Conservation (phyloP, 345 rosid genomes). For the Salix dunnii region DNA sequence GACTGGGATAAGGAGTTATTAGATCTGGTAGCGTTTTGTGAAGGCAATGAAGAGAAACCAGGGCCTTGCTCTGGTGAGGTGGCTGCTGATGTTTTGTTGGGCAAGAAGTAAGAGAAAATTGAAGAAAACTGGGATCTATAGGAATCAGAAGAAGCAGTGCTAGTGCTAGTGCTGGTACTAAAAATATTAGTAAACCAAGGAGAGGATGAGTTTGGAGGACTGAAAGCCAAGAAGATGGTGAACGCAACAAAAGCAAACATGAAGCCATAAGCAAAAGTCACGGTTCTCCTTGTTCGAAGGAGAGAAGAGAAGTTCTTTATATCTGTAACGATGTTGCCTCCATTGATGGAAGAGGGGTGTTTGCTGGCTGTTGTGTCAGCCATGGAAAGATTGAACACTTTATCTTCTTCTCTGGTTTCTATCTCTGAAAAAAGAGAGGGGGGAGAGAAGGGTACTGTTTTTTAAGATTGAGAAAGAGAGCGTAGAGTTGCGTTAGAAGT, state of each 20-base stretch:
- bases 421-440: not conserved
- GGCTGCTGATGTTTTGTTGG: conserved; percentile 25
- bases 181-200: conserved; percentile 55
- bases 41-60: conserved; percentile 19
- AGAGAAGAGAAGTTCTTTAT: conserved; percentile 40
- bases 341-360: conserved; percentile 33
- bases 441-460: no score
- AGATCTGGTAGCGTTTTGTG: conserved; percentile 23
- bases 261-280: conserved; percentile 59
- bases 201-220: conserved; percentile 49
- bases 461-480: not conserved
- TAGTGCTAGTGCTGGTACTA: conserved; percentile 4
- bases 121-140: conserved; percentile 59
- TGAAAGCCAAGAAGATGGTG: conserved; percentile 63
- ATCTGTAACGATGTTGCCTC: conserved; percentile 39
- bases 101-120: conserved; percentile 41
- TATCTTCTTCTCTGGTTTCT: not conserved
- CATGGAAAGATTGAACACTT: conserved; percentile 30
- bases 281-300: conserved; percentile 49
- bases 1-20: conserved; percentile 16
- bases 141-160: conserved; percentile 25
- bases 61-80: not conserved
- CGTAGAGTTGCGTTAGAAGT: not conserved
- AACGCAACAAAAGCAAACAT: conserved; percentile 59
- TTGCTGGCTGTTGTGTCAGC: conserved; percentile 48